Percentiles rank a stretch among this genome's conserved stretches.
phyloP scores from a whole-genome alignment of 331 rosid genomes.

The Saraca asoca region DNA sequence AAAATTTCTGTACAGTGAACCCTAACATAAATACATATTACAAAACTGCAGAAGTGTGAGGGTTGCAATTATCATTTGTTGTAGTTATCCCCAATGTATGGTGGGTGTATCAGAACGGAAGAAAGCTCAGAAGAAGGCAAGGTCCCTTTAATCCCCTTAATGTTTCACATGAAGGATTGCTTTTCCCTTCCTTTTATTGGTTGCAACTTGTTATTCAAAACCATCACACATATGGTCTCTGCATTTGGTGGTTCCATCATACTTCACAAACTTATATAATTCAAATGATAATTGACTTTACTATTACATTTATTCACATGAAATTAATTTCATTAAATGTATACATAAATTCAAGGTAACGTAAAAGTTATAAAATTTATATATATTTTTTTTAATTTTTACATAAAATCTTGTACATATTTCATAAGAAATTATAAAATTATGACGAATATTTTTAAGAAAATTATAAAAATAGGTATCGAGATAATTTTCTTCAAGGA shows the following conservation, averaged over 20 bases:
- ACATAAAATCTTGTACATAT: no score
- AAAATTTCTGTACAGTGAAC: background rate
- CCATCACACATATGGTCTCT: conserved; percentile 15
- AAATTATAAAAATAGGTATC: no score
- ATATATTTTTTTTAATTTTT: no score
- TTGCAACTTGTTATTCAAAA: conserved; percentile 46
- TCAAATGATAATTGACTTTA: background rate
- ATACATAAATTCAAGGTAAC: no score
- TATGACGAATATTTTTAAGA: no score
- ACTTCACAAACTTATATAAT: no score
- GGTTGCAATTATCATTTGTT: background rate
- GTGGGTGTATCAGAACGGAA: background rate
- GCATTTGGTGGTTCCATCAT: conserved; percentile 5
- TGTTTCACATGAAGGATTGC: conserved; percentile 30
- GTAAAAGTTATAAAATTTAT: no score
- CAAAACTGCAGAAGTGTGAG: no score
- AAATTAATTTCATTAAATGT: no score
- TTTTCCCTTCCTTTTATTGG: conserved; percentile 36
- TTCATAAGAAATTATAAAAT: no score
- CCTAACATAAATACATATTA: conserved; percentile 5
- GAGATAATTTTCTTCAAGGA: no score
- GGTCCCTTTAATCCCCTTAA: background rate
- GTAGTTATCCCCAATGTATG: background rate
- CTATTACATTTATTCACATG: no score
- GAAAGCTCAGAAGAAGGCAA: conserved; percentile 1